Evolutionary conservation across 176 grass and related monocot genomes (phyloP), one percentile per base, ranked within the genome.

Genomic region (Lolium multiflorum): DNA sequence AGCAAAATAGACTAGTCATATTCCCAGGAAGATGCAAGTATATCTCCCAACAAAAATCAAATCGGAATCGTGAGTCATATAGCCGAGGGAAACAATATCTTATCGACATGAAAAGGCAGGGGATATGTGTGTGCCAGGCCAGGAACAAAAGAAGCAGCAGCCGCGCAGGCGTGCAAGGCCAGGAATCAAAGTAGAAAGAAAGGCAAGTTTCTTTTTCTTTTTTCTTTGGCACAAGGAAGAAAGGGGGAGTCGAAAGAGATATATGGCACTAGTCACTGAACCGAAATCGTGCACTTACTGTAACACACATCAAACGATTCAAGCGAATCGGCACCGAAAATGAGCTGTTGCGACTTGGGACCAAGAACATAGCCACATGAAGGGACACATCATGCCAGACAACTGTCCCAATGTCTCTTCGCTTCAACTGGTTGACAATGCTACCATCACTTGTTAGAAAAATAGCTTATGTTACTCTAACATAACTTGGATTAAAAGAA

Each of bases 281-380:
- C 79, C 31, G 57, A 78, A 83, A 90, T 74, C 66, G 65, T 79
- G 66, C 55, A 87, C 80, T 64, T 76, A 25, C 59, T 62, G 59
- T 12, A 76, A 14, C 44, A 39, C 39, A 41, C n/a, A 75, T 9
- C 20, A 75, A 60, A 76, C 25, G 6, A 52, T 76, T 48, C 77
- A 38, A 76, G 51, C 15, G 59, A 84, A 88, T 62, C 68, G 10
- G 62, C 11, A 52, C 37, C 47, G 66, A 41, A 69, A 69, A 65
- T 63, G 13, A 5, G 63, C 63, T 55, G 79, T 62, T 83, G 84
- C 56, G 72, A 83, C 89, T 46, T 69, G 66, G 66, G 47, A 80
- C 49, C 66, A 43, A 54, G 51, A 78, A 3, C 61, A 39, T 59
- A 0, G 83, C 51, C 56, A 68, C 85, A 80, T 79, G 46, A 72